Evolutionary conservation across 805 yeast species (phyloP), one percentile per base, ranked within the genome.

Genomic region (Candida odintsovae): DNA sequence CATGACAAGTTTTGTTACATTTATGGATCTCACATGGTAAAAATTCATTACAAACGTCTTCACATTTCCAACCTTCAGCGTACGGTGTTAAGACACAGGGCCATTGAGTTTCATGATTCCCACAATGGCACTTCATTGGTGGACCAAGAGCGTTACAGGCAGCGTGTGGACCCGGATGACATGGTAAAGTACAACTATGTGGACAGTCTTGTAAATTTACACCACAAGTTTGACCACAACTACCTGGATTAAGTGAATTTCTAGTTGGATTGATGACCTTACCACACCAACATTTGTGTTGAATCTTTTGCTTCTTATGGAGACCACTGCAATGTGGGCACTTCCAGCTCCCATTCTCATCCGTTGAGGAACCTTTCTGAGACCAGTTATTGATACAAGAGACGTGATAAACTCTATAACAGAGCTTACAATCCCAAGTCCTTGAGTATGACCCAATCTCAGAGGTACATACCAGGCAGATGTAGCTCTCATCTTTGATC

Each of bases 121-220:
- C 97, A 69, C 97, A 90, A 25, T 71, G 69, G 64, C 97, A 90
- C 36, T 66, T 67, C 68, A 85, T 65, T 10, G 69, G 64, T 0
- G 95, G 92, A 0, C 92, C 89, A 61, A 84, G 65, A 2, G 95
- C 89, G 13, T 85, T 81, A 68, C 97, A 90, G 36, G 70, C 70
- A 1, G 88, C 80, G 64, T 90, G 97, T 1, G 90, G 85, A 0
- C 96, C 97, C 2, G 96, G 92, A 62, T 90, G 97, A 61, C 97
- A 90, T 15, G 75, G 73, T 4, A 80, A 66, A 1, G 86, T 65
- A 59, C 97, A 90, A 3, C 80, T 77, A 61, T 90, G 97, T 2
- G 81, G 73, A 61, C 97, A 86, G 5, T 64, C 59, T 1, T 65
- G 62, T 43, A 83, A 70, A 28, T 77, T 73, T 35, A 70, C 67